Evolutionary conservation across 2,329 filamentous ascomycete species (phyloP), one percentile per base, ranked within the genome.

Genomic region (Neophaeococcomyces mojaviensis): DNA sequence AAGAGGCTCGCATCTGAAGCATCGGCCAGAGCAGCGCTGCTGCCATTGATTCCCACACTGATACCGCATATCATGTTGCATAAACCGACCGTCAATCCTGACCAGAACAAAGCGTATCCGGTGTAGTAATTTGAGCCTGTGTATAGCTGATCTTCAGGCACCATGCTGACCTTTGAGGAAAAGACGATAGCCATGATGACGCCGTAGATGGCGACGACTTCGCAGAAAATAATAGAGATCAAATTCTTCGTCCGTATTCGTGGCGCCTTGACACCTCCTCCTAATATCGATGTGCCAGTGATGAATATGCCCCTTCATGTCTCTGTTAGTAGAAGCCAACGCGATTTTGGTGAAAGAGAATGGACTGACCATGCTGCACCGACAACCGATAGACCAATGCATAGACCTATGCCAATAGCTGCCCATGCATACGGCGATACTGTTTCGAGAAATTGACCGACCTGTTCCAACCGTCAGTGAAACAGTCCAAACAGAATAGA

Each of bases 111-210:
- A 28, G 92, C 89, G 64, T 82, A 98, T 55, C 92, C 92, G 19
- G 89, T 96, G 66, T 94, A 98, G 72, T 90, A 92, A 61, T 88
- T 87, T 64, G 79, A 81, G 43, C 78, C 80, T 10, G 84, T 84
- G 69, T 84, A 85, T 24, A 88, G 67, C 15, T 76, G 74, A 32
- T 82, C 78, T 47, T 76, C 76, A 35, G 73, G 63, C 24, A 92
- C 77, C 46, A 76, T 66, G 58, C 78, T 77, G 58, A 98, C 71
- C 69, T 96, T 94, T 51, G 89, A 78, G 36, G 89, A 94, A 73
- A 97, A 97, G 61, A 98, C 86, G 65, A 98, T 98, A 60, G 89
- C 85, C 88, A 98, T 98, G 71, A 98, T 98, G 69, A 98, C 90
- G 60, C 94, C 94, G 77, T 98, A 98, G 68, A 98, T 98, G 68